A percentile compares a stretch with the other conserved stretches of the same genome.
phyloP scores from a whole-genome alignment of 805 yeast genomes.

The Yarrowia sp. region DNA sequence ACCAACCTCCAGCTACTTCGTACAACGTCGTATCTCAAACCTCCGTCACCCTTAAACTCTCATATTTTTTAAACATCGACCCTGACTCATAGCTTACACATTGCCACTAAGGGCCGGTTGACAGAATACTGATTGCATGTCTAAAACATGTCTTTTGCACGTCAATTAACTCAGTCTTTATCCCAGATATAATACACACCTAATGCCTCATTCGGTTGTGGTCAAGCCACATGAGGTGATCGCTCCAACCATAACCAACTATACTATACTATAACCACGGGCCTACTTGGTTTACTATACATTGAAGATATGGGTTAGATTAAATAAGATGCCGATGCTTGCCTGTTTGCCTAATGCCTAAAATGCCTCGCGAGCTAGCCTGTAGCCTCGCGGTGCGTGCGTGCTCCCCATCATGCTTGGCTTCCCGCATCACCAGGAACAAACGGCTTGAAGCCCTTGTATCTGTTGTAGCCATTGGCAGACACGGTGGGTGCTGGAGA shows the following conservation, averaged over 20 bases:
- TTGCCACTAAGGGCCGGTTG: not conserved
- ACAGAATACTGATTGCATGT: no score
- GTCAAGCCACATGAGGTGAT: not conserved
- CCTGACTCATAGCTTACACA: not conserved
- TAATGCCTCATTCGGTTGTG: no score
- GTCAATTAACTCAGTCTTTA: no score
- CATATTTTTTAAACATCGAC: not conserved
- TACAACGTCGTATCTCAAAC: no score
- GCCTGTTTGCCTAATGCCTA: no score
- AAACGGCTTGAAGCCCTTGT: constrained; percentile 25
- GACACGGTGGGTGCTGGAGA: constrained; percentile 11
- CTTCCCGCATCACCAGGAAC: constrained; percentile 24
- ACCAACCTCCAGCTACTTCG: no score
- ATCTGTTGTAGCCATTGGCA: constrained; percentile 23
- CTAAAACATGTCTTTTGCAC: no score
- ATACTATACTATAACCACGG: not conserved
- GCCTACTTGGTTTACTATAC: not conserved
- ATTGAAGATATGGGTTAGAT: not conserved
- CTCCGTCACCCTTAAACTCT: not conserved
- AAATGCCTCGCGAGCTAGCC: no score
- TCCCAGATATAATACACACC: no score
- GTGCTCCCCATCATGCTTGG: constrained; percentile 6
- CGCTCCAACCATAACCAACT: not conserved
- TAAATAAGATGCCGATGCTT: constrained; percentile 19
- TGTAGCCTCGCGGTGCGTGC: no score